Base-by-base conservation (phyloP, 2,329 filamentous ascomycete genomes). In the Cytospora piceae region DNA sequence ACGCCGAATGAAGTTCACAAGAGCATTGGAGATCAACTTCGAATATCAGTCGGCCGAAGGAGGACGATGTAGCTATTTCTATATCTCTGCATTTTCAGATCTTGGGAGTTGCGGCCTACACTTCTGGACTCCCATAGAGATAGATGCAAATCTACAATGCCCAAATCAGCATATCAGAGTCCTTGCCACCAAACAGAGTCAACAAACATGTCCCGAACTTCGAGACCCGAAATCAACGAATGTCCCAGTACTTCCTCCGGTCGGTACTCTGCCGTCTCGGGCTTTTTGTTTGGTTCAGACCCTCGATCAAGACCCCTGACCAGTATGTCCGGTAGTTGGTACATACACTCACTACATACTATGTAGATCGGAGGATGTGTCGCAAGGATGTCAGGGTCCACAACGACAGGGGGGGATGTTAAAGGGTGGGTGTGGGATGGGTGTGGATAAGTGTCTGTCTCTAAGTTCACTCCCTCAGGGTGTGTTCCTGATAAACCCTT, bases 61-160 rank as follows among this genome's bases (percentile, higher is more conserved):
- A 51, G 62, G 62, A 59, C 39, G 62, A 58, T 64, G 56, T 55
- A 64, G 56, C 62, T 64, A 64, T 64, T 59, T 64, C 62, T 58
- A 64, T 59, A 53, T 24, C 58, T 58, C 46, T 42, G 20, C 20
- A 27, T 24, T 17, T 42, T 12, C 32, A 46, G 42, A n/a, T 42
- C 39, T n/a, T 42, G 17, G 39, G 20, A 27, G 4, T 22, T 31
- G 24, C 42, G 56, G 37, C 32, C 34, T 20, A 42, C 17, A 42
- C 39, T 42, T 42, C 39, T 42, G 20, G 39, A 42, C 39, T 42
- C 39, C 17, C 39, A 34, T n/a, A 39, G 32, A 27, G 4, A 17
- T 20, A 56, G 29, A 24, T 34, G 31, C 54, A 32, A 32, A 14
- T 17, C 27, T 31, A 12, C 29, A 31, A 42, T 61, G 11, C 51